A percentile compares a stretch with the other conserved stretches of the same genome.
Evolutionary conservation across 192 early-diverging fungal genomes (phyloP).

Genomic region (Umbelopsis isabellina): DNA sequence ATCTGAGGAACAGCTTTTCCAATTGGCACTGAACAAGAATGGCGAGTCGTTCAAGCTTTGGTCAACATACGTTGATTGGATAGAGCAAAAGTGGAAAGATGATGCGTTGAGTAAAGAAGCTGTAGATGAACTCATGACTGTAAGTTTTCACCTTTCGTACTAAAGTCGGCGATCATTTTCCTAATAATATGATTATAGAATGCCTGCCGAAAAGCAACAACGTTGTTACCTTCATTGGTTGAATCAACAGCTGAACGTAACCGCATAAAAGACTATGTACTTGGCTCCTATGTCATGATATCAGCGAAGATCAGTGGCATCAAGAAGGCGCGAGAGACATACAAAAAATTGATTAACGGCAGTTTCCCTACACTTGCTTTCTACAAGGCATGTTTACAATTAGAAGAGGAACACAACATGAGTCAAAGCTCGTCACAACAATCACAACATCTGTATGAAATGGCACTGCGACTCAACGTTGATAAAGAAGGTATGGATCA

Average conservation of each 20-base stretch:
- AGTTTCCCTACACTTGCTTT: slow-evolving; percentile 65
- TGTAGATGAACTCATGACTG: slow-evolving; percentile 42
- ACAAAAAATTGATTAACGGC: slow-evolving; percentile 50
- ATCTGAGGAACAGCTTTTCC: slow-evolving; percentile 4
- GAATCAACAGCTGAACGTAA: slow-evolving; percentile 50
- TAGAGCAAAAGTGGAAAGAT: slow-evolving; percentile 42
- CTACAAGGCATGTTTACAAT: slow-evolving; percentile 61
- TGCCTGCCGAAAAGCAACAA: slow-evolving; percentile 51
- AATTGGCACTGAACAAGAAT: slow-evolving; percentile 43
- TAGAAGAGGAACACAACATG: slow-evolving; percentile 49
- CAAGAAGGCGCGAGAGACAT: slow-evolving; percentile 52
- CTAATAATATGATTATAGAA: slow-evolving; percentile 28
- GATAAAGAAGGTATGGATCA: slow-evolving; percentile 51
- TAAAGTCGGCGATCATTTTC: neutral
- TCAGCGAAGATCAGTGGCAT: slow-evolving; percentile 45
- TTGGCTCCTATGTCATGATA: slow-evolving; percentile 64
- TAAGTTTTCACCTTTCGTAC: slow-evolving; percentile 25
- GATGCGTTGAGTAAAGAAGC: slow-evolving; percentile 37
- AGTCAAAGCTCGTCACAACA: neutral
- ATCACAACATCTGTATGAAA: slow-evolving; percentile 46
- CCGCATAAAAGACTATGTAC: slow-evolving; percentile 54
- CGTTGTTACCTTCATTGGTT: slow-evolving; percentile 51
- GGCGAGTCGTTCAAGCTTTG: slow-evolving; percentile 49
- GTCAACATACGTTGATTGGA: slow-evolving; percentile 51
- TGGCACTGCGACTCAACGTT: slow-evolving; percentile 43